These are phyloP conservation scores for Lyophyllum atratum DNA, from an alignment of 768 basidiomycete species.

Conservation along the genomic window DNA sequence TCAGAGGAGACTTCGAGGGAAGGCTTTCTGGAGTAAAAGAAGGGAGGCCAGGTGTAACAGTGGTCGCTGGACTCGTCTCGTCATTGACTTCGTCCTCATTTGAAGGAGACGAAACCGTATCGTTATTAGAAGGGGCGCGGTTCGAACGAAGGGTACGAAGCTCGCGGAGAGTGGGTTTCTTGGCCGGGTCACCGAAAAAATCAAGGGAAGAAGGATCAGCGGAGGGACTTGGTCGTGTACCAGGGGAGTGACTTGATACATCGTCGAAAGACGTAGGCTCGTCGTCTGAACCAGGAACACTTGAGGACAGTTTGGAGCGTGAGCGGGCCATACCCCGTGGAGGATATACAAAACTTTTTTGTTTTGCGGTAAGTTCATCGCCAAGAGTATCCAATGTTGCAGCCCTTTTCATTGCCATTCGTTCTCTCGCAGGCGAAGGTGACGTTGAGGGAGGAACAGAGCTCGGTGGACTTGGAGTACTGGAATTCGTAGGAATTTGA, in stretches of 20 bases:
- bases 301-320: constrained; percentile 31
- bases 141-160: constrained; percentile 3
- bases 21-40: constrained; percentile 12
- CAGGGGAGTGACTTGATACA: constrained; percentile 4
- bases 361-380: constrained; percentile 38
- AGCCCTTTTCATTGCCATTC: constrained; percentile 31
- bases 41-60: constrained; percentile 18
- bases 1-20: constrained; percentile 8
- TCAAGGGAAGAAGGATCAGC: background rate
- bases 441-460: constrained; percentile 25
- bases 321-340: constrained; percentile 39
- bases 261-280: constrained; percentile 12
- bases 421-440: constrained; percentile 38
- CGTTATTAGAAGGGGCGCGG: background rate
- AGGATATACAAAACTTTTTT: constrained; percentile 57
- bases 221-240: constrained; percentile 9
- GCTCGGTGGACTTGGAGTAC: constrained; percentile 24
- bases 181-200: constrained; percentile 5
- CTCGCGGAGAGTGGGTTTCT: constrained; percentile 2
- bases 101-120: background rate
- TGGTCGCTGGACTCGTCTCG: constrained; percentile 15
- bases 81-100: constrained; percentile 6
- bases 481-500: constrained; percentile 23
- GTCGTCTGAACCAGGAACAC: constrained; percentile 28
- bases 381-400: constrained; percentile 26